Evolutionary conservation across 148 eudicot genomes (phyloP), one percentile per base, ranked within the genome.

Genomic region (Gaultheria prostrata): DNA sequence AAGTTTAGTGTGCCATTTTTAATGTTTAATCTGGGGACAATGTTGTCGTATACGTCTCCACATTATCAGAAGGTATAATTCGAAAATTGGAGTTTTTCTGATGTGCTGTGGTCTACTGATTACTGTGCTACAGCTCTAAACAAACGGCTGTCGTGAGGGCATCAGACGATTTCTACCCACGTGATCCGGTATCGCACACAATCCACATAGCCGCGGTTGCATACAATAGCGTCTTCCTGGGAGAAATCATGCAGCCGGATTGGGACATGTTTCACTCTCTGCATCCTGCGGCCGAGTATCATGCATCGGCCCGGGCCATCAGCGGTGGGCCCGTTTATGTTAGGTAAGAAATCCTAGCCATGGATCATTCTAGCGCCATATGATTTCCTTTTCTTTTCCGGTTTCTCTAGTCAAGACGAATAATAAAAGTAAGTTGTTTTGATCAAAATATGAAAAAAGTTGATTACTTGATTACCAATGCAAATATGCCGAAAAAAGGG

Each of bases 251-350:
- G 98, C 92, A 79, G 88, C 93, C 97, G 48, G 98, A 95, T 85
- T 95, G 98, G 98, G 98, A 95, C 78, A 95, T 95, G 98, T 95
- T 95, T 83, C 98, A 95, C 75, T 92, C 97, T 2, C 89, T 91
- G 12, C 98, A 95, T 82, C 94, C 93, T 8, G 94, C 95, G 0
- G 97, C 94, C 45, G 98, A 95, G 78, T 95, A 93, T 69, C 98
- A 95, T 85, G 98, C 88, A 45, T 92, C 98, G 0, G 97, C 98
- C 26, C 86, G 98, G 79, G 97, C 94, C 45, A 92, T 95, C 59
- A 92, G 98, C 72, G 98, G 98, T 35, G 95, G 98, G 4, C 94
- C 97, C 26, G 83, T 95, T 20, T 95, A 95, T 77, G 97, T 92
- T 28, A 95, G 98, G 98, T 92, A 76, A 9, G 57, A 77, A 69